Percentiles rank a stretch among this genome's conserved stretches.
phyloP scores from a whole-genome alignment of 345 rosid species.

The Bruguiera sexangula region DNA sequence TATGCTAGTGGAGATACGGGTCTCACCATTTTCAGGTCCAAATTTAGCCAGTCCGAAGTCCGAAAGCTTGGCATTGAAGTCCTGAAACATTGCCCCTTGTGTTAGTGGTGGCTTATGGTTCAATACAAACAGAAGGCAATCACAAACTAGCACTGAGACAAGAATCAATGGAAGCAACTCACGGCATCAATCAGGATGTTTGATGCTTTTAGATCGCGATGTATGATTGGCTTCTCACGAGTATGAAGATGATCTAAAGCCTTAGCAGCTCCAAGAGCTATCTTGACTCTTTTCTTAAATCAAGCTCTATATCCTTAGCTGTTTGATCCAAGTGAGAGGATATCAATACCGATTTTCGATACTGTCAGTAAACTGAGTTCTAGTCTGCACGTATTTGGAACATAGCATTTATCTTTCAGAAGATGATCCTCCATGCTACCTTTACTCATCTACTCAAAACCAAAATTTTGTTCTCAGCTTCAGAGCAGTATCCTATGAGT shows the following conservation, averaged over 20 bases:
- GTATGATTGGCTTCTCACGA: neutral
- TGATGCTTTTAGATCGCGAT: constrained; percentile 18
- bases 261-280: constrained; percentile 9
- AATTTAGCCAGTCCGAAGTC: constrained; percentile 12
- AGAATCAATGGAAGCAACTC: neutral
- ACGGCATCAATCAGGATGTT: constrained; percentile 16
- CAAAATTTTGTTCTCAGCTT: constrained; percentile 1
- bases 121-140: neutral
- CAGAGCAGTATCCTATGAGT: constrained; percentile 14
- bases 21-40: neutral
- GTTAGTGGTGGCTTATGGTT: neutral
- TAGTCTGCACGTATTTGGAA: neutral
- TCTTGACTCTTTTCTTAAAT: constrained; percentile 7
- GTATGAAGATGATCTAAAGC: constrained; percentile 11
- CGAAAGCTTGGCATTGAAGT: constrained; percentile 11
- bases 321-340: neutral
- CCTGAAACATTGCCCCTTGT: neutral
- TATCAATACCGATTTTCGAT: neutral
- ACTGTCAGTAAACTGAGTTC: neutral
- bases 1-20: constrained; percentile 1
- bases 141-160: neutral
- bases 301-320: constrained; percentile 5
- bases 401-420: constrained; percentile 1
- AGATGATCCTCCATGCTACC: constrained; percentile 12
- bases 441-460: constrained; percentile 2